Evolutionary conservation across 2,329 filamentous ascomycete genomes (phyloP).

Genomic region (Xylariaceae sp.): DNA sequence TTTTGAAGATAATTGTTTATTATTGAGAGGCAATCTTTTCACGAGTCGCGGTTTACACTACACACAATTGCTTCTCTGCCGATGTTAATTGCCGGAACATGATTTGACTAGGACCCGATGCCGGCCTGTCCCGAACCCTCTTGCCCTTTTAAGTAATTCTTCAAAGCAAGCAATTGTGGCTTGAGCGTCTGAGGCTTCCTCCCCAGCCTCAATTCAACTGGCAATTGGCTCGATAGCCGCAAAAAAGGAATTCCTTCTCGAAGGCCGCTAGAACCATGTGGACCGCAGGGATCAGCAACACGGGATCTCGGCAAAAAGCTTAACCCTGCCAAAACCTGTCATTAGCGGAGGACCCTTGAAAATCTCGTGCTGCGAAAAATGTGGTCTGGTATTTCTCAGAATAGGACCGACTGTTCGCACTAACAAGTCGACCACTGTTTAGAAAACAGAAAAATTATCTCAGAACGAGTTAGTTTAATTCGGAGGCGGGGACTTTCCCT

Average conservation of each 20-base stretch:
- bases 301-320: conserved; percentile 4
- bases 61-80: not conserved
- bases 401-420: too few species aligned
- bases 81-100: not conserved
- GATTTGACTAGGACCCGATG: not conserved
- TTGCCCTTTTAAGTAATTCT: not conserved
- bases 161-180: conserved; percentile 5
- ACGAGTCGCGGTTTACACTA: not conserved
- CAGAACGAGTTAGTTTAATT: too few species aligned
- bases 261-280: conserved; percentile 33
- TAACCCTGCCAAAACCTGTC: not conserved
- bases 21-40: too few species aligned
- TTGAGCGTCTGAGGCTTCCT: not conserved
- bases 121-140: conserved; percentile 6
- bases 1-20: too few species aligned
- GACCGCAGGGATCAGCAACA: conserved; percentile 14
- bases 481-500: too few species aligned
- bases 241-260: conserved; percentile 19
- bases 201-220: too few species aligned
- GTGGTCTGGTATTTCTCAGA: too few species aligned
- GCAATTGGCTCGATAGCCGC: not conserved
- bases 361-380: too few species aligned
- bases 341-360: not conserved
- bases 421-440: too few species aligned
- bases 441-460: too few species aligned